Evolutionary conservation across 2,329 filamentous ascomycete genomes (phyloP).

Genomic region (Ceratocystis destructans): DNA sequence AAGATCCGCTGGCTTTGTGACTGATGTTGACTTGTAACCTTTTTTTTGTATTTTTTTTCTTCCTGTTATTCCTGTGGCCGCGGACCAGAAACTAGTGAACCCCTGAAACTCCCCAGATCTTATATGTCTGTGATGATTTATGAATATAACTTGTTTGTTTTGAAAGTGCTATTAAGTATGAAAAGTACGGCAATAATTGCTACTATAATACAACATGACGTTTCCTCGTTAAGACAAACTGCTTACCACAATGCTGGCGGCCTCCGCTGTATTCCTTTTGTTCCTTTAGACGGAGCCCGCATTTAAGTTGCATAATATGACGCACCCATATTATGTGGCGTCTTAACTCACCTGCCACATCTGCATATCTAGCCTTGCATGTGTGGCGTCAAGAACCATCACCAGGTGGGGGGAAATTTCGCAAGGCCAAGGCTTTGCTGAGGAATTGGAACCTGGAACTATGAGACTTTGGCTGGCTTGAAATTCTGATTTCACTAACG

Average conservation of each 20-base stretch:
- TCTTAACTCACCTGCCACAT: neutral
- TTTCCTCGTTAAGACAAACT: neutral
- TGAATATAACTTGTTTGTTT: neutral
- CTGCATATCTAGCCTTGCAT: neutral
- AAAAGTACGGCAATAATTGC: too few species aligned
- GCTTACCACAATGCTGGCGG: neutral
- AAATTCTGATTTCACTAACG: neutral
- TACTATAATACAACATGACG: neutral
- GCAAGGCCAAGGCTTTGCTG: neutral
- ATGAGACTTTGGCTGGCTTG: neutral
- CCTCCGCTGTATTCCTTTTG: neutral
- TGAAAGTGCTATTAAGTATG: neutral
- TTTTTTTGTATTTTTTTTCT: neutral
- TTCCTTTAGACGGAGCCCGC: neutral
- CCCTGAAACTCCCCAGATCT: constrained; percentile 5
- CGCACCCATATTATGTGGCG: neutral
- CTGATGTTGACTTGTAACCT: neutral
- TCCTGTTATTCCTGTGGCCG: neutral
- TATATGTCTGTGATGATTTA: constrained; percentile 12
- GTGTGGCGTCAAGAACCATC: constrained; percentile 9
- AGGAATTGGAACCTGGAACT: neutral
- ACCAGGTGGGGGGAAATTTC: constrained; percentile 11
- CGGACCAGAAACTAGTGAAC: neutral
- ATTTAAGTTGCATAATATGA: neutral
- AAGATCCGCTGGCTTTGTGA: neutral